Evolutionary conservation across 352 stramenopile species (phyloP).

Genomic region (Thalassiosira mediterranea): DNA sequence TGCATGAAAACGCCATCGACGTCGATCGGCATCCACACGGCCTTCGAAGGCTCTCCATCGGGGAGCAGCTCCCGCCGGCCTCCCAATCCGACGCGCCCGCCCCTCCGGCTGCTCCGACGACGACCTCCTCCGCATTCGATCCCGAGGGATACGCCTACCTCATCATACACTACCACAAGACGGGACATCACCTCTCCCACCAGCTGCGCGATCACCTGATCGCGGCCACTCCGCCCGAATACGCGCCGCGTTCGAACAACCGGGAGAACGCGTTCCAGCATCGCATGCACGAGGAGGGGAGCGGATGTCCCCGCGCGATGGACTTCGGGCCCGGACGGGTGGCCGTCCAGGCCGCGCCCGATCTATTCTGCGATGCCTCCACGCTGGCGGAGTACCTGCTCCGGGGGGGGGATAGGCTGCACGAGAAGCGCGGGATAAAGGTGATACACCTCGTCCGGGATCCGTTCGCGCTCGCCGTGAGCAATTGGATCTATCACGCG

Average conservation of each 20-base stretch:
- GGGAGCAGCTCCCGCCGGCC: too few relatives aligned
- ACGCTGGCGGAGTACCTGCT: constrained; percentile 11
- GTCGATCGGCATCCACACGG: too few relatives aligned
- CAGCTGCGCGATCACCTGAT: constrained; percentile 21
- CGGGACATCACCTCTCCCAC: constrained; percentile 24
- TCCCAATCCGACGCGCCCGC: too few relatives aligned
- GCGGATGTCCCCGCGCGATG: constrained; percentile 17
- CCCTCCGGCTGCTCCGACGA: too few relatives aligned
- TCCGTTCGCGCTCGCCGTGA: constrained; percentile 26
- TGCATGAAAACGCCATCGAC: too few relatives aligned
- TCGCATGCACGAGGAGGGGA: constrained; percentile 2
- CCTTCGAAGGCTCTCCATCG: too few relatives aligned
- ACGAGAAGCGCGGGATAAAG: constrained; percentile 15
- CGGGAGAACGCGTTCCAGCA: constrained; percentile 16
- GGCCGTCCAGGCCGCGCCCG: constrained; percentile 11
- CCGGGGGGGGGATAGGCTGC: not conserved
- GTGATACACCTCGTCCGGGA: constrained; percentile 36
- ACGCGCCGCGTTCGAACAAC: too few relatives aligned
- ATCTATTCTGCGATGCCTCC: constrained; percentile 29
- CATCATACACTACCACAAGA: constrained; percentile 46
- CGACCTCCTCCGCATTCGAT: too few relatives aligned
- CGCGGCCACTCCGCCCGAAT: not conserved
- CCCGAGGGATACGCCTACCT: constrained; percentile 21
- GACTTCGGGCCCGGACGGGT: constrained; percentile 8
- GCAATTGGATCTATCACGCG: constrained; percentile 37